These are phyloP conservation scores for Beauveria medogensis DNA, from an alignment of 2,329 filamentous ascomycete species.

Conservation along the genomic window DNA sequence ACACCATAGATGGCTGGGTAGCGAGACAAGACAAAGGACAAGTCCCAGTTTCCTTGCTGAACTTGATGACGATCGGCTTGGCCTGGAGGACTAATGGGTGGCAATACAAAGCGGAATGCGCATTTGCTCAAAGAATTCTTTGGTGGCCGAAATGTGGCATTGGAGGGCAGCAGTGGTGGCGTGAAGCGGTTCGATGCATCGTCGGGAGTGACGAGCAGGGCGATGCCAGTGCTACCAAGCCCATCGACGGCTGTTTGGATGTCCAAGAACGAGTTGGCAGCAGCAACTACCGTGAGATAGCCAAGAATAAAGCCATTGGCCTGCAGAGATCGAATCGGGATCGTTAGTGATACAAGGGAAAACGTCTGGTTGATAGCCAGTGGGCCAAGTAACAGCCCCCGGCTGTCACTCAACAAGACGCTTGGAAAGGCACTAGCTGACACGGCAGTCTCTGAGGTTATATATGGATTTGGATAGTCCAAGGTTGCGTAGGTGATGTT, in stretches of 20 bases:
- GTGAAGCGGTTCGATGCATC: conserved; percentile 59
- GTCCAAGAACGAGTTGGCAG: conserved; percentile 54
- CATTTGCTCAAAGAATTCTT: conserved; percentile 32
- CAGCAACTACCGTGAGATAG: conserved; percentile 74
- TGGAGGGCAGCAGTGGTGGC: conserved; percentile 35
- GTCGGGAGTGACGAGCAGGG: conserved; percentile 62
- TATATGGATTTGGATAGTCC: conserved; percentile 30
- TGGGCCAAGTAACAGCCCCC: conserved; percentile 68
- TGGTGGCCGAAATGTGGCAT: conserved; percentile 34
- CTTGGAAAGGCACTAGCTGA: conserved; percentile 42
- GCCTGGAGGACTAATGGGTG: conserved; percentile 35
- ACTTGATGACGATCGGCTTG: conserved; percentile 39
- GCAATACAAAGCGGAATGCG: conserved; percentile 52
- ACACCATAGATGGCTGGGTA: conserved; percentile 58
- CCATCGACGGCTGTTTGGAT: conserved; percentile 60
- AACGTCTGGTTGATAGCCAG: conserved; percentile 63
- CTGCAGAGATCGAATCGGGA: conserved; percentile 66
- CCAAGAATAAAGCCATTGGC: conserved; percentile 59
- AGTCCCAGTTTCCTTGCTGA: conserved; percentile 31
- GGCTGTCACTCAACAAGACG: conserved; percentile 40
- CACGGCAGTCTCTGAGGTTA: conserved; percentile 33
- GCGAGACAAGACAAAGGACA: conserved; percentile 47
- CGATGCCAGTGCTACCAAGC: conserved; percentile 59
- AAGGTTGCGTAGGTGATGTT: conserved; percentile 60
- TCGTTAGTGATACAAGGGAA: conserved; percentile 71